Conservation (phyloP, 345 rosid species). For the Carallia pectinifolia region DNA sequence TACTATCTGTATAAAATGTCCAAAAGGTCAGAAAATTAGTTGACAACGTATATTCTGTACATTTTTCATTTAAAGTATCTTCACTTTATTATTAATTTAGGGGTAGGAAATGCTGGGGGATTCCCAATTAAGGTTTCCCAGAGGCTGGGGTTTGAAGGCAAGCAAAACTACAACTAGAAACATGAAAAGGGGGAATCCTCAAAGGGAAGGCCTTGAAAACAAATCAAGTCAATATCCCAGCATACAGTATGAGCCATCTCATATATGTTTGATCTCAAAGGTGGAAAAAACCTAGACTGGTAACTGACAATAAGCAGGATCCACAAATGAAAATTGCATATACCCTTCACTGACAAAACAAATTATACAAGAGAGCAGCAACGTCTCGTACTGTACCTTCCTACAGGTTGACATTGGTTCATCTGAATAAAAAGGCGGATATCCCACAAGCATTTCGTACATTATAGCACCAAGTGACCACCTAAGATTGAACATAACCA, state of each 20-base stretch:
- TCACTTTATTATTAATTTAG: not conserved
- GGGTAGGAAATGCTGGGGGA: too few relatives aligned
- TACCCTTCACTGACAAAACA: not conserved
- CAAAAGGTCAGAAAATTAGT: not conserved
- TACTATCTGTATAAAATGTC: conserved; percentile 56
- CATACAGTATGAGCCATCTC: too few relatives aligned
- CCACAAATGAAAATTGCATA: not conserved
- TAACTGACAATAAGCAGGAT: not conserved
- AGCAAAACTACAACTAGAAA: not conserved
- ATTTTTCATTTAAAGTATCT: not conserved
- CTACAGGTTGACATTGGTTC: conserved; percentile 97
- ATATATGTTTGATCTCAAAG: too few relatives aligned
- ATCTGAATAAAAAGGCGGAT: conserved; percentile 96
- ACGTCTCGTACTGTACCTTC: conserved; percentile 44
- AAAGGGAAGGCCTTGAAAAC: too few relatives aligned
- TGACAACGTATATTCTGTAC: not conserved
- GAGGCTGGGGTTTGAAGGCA: not conserved
- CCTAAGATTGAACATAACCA: conserved; percentile 46
- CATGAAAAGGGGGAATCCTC: not conserved
- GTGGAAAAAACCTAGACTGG: too few relatives aligned
- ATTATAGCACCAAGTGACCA: conserved; percentile 99
- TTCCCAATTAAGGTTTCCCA: not conserved
- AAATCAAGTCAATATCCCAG: too few relatives aligned
- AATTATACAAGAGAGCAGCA: not conserved
- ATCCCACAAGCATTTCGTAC: conserved; percentile 97